These are phyloP conservation scores for Pseudozyma sp. DNA, from an alignment of 1,284 basidiomycete genomes.

Conservation along the genomic window DNA sequence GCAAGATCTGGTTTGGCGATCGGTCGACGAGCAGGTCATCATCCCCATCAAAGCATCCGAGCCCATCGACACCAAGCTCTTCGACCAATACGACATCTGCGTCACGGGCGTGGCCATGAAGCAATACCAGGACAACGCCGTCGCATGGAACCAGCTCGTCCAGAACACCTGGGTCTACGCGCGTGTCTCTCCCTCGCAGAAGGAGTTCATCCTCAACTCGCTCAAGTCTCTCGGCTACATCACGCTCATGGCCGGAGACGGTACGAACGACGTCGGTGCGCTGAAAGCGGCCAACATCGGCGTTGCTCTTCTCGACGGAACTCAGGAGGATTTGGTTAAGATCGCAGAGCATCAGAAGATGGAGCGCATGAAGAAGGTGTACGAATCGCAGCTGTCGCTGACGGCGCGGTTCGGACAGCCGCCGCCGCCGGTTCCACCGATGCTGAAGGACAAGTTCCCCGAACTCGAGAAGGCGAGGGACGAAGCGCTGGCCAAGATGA, in stretches of 20 bases:
- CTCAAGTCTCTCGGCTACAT: conserved; percentile 66
- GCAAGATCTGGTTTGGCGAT: conserved; percentile 62
- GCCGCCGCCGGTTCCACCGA: conserved; percentile 64
- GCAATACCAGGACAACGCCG: conserved; percentile 56
- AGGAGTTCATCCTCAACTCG: conserved; percentile 66
- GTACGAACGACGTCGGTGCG: conserved; percentile 68
- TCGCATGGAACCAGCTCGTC: conserved; percentile 60
- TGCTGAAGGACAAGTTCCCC: conserved; percentile 61
- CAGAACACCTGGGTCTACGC: conserved; percentile 68
- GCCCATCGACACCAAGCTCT: conserved; percentile 60
- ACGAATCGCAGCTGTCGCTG: conserved; percentile 64
- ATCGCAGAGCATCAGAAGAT: conserved; percentile 66
- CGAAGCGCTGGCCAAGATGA: conserved; percentile 59
- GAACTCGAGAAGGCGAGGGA: conserved; percentile 66
- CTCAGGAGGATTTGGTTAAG: conserved; percentile 65
- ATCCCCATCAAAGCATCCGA: conserved; percentile 57
- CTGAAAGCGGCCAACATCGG: conserved; percentile 68
- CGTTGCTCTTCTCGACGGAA: conserved; percentile 66
- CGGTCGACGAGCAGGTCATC: conserved; percentile 57
- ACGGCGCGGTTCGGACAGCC: conserved; percentile 59
- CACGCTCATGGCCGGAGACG: conserved; percentile 68
- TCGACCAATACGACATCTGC: conserved; percentile 67
- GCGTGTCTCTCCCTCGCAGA: conserved; percentile 66
- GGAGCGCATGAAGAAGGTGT: conserved; percentile 67
- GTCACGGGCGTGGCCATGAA: conserved; percentile 67